A percentile compares a stretch with the other conserved stretches of the same genome.
Conservation (phyloP, 1,139 yeast genomes). For the Kurtzmaniella quercitrusa region DNA sequence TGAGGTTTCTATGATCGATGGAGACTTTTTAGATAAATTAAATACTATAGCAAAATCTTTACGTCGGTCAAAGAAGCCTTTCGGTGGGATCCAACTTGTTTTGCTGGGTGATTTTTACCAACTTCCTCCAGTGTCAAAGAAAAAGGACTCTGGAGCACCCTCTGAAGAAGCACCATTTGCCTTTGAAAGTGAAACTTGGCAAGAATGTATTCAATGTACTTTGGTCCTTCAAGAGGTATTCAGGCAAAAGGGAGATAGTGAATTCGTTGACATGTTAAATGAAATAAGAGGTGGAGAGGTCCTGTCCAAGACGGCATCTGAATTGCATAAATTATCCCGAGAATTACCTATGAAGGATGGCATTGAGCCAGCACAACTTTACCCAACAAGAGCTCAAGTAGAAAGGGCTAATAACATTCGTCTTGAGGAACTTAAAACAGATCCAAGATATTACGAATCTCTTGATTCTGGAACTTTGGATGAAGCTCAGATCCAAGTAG, state of each 20-base stretch:
- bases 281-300: constrained; percentile 79
- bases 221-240: constrained; percentile 77
- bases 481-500: constrained; percentile 37
- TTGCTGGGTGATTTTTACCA: constrained; percentile 91
- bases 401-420: constrained; percentile 67
- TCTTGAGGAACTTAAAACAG: constrained; percentile 49
- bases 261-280: constrained; percentile 79
- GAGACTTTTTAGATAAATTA: constrained; percentile 64
- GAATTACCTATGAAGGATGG: constrained; percentile 59
- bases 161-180: constrained; percentile 45
- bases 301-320: constrained; percentile 45
- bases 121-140: constrained; percentile 69
- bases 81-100: constrained; percentile 86
- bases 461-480: constrained; percentile 59
- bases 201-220: constrained; percentile 55
- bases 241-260: constrained; percentile 80
- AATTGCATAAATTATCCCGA: constrained; percentile 56
- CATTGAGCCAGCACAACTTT: constrained; percentile 82
- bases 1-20: constrained; percentile 89
- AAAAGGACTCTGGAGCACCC: constrained; percentile 13
- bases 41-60: constrained; percentile 59
- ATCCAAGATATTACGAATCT: constrained; percentile 46
- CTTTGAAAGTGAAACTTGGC: constrained; percentile 79
- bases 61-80: constrained; percentile 51
- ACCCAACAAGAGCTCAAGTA: constrained; percentile 80